Base-by-base conservation (phyloP, 176 grass and related monocot genomes). In the Bothriochloa decipiens region DNA sequence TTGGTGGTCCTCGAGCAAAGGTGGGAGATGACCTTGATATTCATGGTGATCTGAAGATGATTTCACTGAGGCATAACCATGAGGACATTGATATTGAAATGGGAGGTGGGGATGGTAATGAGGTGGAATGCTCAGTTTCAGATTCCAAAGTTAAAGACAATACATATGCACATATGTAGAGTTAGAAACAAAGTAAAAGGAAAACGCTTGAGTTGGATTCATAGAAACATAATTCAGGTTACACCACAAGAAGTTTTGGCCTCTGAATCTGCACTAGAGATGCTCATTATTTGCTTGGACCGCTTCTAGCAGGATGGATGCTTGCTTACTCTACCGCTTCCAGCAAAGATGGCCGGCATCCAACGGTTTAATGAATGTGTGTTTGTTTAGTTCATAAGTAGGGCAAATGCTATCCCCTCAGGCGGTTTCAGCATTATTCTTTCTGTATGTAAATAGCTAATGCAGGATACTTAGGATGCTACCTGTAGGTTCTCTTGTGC, bases 1-100 rank as follows among this genome's bases (percentile, higher is more conserved):
- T 52, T 55, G 83, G 85, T 66, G 60, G 75, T 41, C 86, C 78
- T 50, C 84, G 92, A 72, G 83, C 81, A 84, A 92, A 97, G 84
- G 83, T 94, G 57, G 94, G 88, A 79, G 90, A 92, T 85, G 94
- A 92, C 70, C 81, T 82, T 49, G 91, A 92, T 16, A 90, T 92
- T 27, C 85, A 80, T 26, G 79, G 90, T 68, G 91, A 97, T 88
- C 83, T 85, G 17, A 70, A 85, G 85, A 92, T 89, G 64, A 92
- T 97, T 18, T 97, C 92, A 3, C 88, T 65, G 18, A 85, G 86
- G 63, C 85, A 72, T 71, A 71, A 90, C 25, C 87, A 77, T 65
- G 94, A 76, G 45, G 86, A 83, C 61, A 85, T 89, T n/a, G 86
- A 86, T 65, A 79, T 82, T 72, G 94, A 87, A 90, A 77, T 83